Evolutionary conservation across 345 rosid genomes (phyloP).

Genomic region (Abelmoschus esculentus): DNA sequence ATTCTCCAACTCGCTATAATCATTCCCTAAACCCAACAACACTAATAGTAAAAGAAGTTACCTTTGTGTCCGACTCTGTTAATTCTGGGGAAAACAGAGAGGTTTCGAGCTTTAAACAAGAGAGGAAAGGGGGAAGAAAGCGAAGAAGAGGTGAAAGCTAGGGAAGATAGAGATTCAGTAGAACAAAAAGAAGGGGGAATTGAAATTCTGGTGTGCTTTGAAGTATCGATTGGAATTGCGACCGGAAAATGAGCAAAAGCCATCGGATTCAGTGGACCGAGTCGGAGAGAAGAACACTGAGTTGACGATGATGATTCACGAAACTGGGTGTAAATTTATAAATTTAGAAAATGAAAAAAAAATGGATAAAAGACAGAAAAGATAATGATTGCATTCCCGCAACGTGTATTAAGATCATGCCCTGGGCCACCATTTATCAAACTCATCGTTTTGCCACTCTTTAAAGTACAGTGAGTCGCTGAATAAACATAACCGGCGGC

Average conservation of each 20-base stretch:
- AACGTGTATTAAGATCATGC: neutral
- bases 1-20: neutral
- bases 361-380: neutral
- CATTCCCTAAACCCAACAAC: neutral
- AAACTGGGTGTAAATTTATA: neutral
- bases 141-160: constrained; percentile 15
- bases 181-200: constrained; percentile 10
- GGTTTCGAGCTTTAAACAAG: constrained; percentile 26
- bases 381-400: constrained; percentile 10
- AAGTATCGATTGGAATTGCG: constrained; percentile 37
- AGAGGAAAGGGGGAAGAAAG: constrained; percentile 18
- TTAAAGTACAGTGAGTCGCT: too few species aligned
- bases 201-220: constrained; percentile 19
- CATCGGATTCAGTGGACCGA: constrained; percentile 29
- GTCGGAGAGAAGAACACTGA: neutral
- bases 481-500: neutral
- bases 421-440: neutral
- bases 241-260: constrained; percentile 51
- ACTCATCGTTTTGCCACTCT: neutral
- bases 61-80: constrained; percentile 30
- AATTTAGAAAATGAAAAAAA: too few species aligned
- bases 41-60: constrained; percentile 2
- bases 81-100: constrained; percentile 23
- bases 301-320: constrained; percentile 15
- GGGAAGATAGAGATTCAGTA: constrained; percentile 9